A percentile compares a stretch with the other conserved stretches of the same genome.
These are phyloP conservation scores for Mollisiaceae sp. DNA, from an alignment of 2,329 filamentous ascomycete species.

Conservation along the genomic window DNA sequence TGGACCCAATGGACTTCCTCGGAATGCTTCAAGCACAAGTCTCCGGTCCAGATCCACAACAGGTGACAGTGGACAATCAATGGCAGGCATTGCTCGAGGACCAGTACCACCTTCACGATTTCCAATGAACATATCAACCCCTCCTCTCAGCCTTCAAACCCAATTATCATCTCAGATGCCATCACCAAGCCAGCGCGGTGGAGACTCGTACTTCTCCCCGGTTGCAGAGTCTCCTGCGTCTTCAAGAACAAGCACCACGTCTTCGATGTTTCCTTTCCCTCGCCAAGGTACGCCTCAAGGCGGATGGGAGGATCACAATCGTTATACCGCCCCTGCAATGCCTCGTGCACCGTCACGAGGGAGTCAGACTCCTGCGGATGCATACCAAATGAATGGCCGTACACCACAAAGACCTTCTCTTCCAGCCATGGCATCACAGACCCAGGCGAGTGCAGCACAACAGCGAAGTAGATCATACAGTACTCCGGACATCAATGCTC, in stretches of 20 bases:
- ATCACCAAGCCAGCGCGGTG: conserved; percentile 41
- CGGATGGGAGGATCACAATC: conserved; percentile 73
- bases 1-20: conserved; percentile 58
- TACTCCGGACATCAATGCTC: conserved; percentile 88
- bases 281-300: conserved; percentile 73
- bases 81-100: conserved; percentile 61
- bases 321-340: conserved; percentile 89
- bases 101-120: conserved; percentile 68
- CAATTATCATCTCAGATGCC: conserved; percentile 47
- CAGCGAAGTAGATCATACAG: conserved; percentile 88
- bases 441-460: conserved; percentile 56
- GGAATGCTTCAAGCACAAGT: conserved; percentile 76
- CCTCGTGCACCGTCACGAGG: conserved; percentile 81
- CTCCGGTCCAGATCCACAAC: conserved; percentile 79
- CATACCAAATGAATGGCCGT: conserved; percentile 64
- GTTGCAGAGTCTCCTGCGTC: conserved; percentile 79
- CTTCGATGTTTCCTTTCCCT: conserved; percentile 80
- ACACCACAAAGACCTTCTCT: conserved; percentile 79
- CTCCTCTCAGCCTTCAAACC: conserved; percentile 73
- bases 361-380: conserved; percentile 65
- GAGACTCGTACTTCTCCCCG: conserved; percentile 92
- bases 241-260: conserved; percentile 75
- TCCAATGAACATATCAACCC: conserved; percentile 61
- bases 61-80: conserved; percentile 67
- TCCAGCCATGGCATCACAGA: conserved; percentile 68